These are phyloP conservation scores for Aphanomyces invadans DNA, from an alignment of 352 stramenopile species.

Conservation along the genomic window DNA sequence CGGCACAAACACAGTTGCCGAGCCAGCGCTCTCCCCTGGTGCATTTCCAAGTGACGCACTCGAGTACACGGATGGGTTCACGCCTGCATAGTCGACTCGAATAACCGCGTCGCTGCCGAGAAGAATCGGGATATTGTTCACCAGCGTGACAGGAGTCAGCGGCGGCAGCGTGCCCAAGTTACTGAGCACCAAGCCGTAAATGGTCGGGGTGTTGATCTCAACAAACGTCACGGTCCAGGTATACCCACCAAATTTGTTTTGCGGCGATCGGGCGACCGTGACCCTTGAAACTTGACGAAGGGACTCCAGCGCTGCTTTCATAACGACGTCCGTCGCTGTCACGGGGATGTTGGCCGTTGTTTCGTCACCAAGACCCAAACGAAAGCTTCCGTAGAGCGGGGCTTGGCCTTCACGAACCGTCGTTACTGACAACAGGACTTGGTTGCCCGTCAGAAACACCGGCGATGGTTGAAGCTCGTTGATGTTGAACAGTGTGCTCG, in stretches of 20 bases:
- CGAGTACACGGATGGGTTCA: constrained; percentile 17
- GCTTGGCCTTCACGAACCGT: constrained; percentile 56
- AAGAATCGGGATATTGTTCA: constrained; percentile 14
- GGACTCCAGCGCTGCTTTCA: constrained; percentile 58
- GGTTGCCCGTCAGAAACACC: constrained; percentile 48
- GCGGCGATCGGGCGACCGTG: constrained; percentile 41
- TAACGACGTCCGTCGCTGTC: constrained; percentile 38
- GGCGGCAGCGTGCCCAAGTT: constrained; percentile 60
- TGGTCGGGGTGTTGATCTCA: constrained; percentile 65
- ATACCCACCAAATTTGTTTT: constrained; percentile 65
- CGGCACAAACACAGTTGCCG: constrained; percentile 55
- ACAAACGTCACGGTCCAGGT: constrained; percentile 82
- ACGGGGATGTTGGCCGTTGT: constrained; percentile 64
- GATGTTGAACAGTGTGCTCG: constrained; percentile 54
- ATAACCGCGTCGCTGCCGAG: constrained; percentile 7
- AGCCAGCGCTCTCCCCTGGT: constrained; percentile 47
- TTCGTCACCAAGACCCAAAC: constrained; percentile 58
- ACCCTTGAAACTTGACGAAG: constrained; percentile 66
- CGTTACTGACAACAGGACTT: constrained; percentile 37
- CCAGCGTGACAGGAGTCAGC: constrained; percentile 38
- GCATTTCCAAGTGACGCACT: background rate
- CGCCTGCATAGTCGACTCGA: constrained; percentile 13
- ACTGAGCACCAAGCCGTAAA: constrained; percentile 60
- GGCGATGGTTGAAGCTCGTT: constrained; percentile 42
- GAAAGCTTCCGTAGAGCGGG: constrained; percentile 58